phyloP scores from a whole-genome alignment of 2,329 filamentous ascomycete species.

The Moelleriella libera region DNA sequence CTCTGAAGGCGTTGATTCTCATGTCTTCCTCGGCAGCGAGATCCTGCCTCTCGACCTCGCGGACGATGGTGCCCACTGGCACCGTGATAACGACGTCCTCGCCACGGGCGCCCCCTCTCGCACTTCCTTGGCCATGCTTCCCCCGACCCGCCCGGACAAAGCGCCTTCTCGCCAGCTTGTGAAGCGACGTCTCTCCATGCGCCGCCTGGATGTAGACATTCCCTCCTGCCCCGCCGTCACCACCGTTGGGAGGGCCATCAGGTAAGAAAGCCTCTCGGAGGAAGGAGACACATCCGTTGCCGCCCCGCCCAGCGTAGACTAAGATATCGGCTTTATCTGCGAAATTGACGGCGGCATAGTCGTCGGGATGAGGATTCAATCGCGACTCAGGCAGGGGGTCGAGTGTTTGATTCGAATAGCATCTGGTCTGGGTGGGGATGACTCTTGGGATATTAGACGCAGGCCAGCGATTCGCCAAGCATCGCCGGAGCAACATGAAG shows the following conservation, averaged over 20 bases:
- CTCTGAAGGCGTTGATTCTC: conserved; percentile 16
- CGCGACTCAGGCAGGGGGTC: conserved; percentile 35
- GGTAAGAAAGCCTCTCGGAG: conserved; percentile 79
- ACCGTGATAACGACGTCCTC: conserved; percentile 82
- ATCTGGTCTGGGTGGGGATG: not conserved
- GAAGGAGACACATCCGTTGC: conserved; percentile 90
- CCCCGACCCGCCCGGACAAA: conserved; percentile 62
- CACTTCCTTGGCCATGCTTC: conserved; percentile 64
- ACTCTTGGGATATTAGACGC: conserved; percentile 1
- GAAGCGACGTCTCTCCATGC: conserved; percentile 78
- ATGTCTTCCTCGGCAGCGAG: conserved; percentile 53
- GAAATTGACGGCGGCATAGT: conserved; percentile 74
- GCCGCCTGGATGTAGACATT: conserved; percentile 92
- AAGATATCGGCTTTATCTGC: conserved; percentile 72
- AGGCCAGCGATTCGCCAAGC: not conserved
- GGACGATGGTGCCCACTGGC: conserved; percentile 80
- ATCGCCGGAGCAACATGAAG: not conserved
- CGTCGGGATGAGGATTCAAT: conserved; percentile 69
- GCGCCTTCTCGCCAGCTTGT: conserved; percentile 72
- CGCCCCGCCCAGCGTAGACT: conserved; percentile 66
- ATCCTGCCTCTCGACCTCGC: conserved; percentile 68
- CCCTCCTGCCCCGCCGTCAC: conserved; percentile 83
- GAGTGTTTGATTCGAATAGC: conserved; percentile 12
- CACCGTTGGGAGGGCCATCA: conserved; percentile 85
- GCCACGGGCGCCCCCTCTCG: conserved; percentile 62